Percentiles rank a stretch among this genome's conserved stretches.
These are phyloP conservation scores for Trichoderma sp. DNA, from an alignment of 2,329 filamentous ascomycete genomes.

Conservation along the genomic window DNA sequence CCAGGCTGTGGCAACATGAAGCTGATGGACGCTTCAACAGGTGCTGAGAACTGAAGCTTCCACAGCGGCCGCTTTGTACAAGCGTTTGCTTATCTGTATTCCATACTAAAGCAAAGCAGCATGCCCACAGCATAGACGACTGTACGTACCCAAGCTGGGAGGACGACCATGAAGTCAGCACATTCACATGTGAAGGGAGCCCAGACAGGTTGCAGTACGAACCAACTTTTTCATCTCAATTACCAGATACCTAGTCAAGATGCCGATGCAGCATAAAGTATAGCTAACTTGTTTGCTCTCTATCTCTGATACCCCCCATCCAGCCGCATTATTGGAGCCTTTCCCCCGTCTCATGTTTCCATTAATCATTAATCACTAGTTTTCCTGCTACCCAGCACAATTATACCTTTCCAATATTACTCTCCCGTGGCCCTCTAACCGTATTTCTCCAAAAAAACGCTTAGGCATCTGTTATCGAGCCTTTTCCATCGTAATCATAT, in stretches of 20 bases:
- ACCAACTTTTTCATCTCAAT: not conserved
- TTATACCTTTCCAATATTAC: slow-evolving; percentile 11
- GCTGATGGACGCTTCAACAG: not conserved
- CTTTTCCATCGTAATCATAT: slow-evolving; percentile 3
- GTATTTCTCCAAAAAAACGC: not conserved
- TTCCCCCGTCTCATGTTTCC: slow-evolving; percentile 10
- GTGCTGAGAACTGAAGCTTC: no score
- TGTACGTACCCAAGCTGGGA: not conserved
- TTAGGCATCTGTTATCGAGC: not conserved
- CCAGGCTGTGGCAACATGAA: not conserved
- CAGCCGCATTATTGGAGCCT: not conserved
- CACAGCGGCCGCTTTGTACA: no score
- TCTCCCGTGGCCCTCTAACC: not conserved
- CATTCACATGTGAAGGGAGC: not conserved
- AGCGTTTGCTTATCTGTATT: not conserved
- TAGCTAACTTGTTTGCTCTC: slow-evolving; percentile 7
- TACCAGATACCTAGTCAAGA: not conserved
- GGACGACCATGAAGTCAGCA: not conserved
- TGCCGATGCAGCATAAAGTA: not conserved
- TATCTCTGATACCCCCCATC: not conserved
- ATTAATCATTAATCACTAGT: slow-evolving; percentile 19
- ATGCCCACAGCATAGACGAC: not conserved
- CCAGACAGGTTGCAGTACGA: not conserved
- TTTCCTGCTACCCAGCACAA: slow-evolving; percentile 13
- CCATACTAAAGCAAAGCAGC: no score